Base-by-base conservation (phyloP, 805 yeast species). In the Nadsonia fulvescens region DNA sequence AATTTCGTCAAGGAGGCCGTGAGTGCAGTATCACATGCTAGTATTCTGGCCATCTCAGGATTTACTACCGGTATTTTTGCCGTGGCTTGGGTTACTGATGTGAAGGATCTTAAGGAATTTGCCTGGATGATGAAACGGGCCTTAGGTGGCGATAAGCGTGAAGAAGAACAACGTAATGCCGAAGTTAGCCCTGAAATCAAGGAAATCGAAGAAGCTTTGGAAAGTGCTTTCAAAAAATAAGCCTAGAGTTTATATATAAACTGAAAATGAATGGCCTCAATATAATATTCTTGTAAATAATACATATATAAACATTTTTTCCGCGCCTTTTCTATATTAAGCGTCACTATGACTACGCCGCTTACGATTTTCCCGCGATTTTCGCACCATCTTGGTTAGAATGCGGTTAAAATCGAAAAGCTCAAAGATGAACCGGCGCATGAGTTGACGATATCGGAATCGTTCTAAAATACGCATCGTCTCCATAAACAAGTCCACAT, bases 1-100 rank as follows among this genome's bases (percentile, higher is more conserved):
- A 72, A 76, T 15, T 70, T 77, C 44, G 69, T 77, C 34, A 65
- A 68, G 29, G 93, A 82, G 46, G 93, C 93, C 2, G 66, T 79
- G 17, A 68, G 70, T 20, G 94, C 94, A 0, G 79, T 83, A 3
- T 67, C 73, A 0, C 72, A 77, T 20, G 91, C 93, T 2, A 66
- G 93, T 0, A 50, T 75, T 24, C 52, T 83, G 10, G 77, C 93
- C 3, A 61, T 70, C 0, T 63, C 81, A 1, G 66, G 79, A 0
- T 63, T 74, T 38, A 63, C 78, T 2, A 77, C 78, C 79, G 49
- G 66, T 4, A 54, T 70, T 2, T 64, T 77, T 20, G 91, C 92
- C 2, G 57, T 69, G 3, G 70, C 79, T 40, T 82, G 93, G 93
- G 56, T 70, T 20, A 58, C 63, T 49, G 92, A 81, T 42, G 72